phyloP scores from a whole-genome alignment of 805 yeast species.

The Saccharomycopsis sp. region DNA sequence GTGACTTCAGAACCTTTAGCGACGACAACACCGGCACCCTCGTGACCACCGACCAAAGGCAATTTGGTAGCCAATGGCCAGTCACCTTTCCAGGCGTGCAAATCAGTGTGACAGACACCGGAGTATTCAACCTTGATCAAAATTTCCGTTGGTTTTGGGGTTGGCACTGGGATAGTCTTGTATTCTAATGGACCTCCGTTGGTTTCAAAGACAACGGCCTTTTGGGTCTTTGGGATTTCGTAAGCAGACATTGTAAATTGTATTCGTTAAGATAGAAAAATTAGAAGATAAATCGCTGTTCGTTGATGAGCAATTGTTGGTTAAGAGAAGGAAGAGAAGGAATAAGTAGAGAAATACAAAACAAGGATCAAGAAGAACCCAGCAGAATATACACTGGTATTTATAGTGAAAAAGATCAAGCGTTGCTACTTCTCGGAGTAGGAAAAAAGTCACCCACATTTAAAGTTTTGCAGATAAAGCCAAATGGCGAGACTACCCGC shows the following conservation, averaged over 20 bases:
- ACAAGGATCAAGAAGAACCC: background rate
- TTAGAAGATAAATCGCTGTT: background rate
- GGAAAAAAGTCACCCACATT: background rate
- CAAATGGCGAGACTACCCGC: background rate
- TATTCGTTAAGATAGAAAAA: background rate
- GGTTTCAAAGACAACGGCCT: constrained; percentile 63
- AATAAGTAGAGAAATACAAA: background rate
- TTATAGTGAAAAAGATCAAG: background rate
- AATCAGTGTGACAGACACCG: constrained; percentile 91
- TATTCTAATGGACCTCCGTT: constrained; percentile 57
- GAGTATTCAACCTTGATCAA: constrained; percentile 78
- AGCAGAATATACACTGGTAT: background rate
- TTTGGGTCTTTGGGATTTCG: constrained; percentile 58
- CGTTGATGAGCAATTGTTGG: background rate
- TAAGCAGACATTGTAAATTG: constrained; percentile 26
- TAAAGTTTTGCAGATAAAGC: background rate
- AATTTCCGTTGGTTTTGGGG: constrained; percentile 70
- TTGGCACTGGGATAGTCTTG: constrained; percentile 75
- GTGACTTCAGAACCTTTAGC: constrained; percentile 64
- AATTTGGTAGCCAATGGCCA: constrained; percentile 76
- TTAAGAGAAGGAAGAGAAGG: background rate
- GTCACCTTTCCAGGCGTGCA: constrained; percentile 93
- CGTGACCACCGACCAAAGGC: constrained; percentile 84
- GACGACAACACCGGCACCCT: constrained; percentile 84
- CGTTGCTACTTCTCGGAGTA: background rate